Conservation (phyloP, 75 land plant genomes). For the Pinus tabuliformis region DNA sequence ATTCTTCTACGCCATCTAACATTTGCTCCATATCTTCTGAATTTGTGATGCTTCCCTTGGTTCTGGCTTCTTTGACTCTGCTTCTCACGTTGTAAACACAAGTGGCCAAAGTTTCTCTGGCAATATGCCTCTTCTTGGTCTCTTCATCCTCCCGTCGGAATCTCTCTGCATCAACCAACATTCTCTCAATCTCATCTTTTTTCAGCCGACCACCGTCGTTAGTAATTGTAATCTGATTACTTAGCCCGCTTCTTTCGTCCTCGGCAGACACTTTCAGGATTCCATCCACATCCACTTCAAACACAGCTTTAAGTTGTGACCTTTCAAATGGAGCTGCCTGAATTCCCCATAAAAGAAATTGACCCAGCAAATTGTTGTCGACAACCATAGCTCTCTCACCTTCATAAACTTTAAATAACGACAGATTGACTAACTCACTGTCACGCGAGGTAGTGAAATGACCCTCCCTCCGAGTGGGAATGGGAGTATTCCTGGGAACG, state of each 20-base stretch:
- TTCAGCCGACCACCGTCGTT: background rate
- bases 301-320: no score
- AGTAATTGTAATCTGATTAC: background rate
- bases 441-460: background rate
- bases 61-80: no score
- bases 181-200: no score
- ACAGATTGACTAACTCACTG: background rate
- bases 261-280: constrained; percentile 3
- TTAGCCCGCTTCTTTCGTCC: constrained; percentile 1
- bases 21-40: no score
- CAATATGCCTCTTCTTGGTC: background rate
- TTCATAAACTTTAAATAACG: background rate
- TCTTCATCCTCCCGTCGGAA: background rate
- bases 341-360: background rate
- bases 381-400: background rate
- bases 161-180: background rate
- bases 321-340: background rate
- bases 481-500: no score
- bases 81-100: no score
- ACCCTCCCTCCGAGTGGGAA: background rate
- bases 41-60: no score
- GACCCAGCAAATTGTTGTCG: background rate
- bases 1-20: no score
- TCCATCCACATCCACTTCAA: background rate
- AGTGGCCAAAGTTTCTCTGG: background rate